Conservation (phyloP, 2,329 filamentous ascomycete species). For the Monilinia aucupariae region DNA sequence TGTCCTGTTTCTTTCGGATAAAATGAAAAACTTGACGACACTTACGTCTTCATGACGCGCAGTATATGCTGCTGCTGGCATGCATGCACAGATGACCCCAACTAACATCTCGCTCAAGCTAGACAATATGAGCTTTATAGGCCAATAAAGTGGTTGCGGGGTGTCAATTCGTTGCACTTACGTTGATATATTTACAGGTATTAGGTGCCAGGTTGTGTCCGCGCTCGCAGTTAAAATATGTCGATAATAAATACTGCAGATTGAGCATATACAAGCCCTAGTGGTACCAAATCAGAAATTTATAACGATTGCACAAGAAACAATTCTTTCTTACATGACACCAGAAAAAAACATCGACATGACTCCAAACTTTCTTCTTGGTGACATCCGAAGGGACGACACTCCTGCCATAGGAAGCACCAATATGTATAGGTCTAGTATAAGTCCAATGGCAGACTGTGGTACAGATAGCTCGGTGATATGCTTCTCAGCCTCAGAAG, state of each 20-base stretch:
- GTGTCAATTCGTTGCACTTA: neutral
- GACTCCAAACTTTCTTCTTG: neutral
- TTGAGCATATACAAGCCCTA: neutral
- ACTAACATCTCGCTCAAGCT: neutral
- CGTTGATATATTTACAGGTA: neutral
- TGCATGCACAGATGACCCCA: neutral
- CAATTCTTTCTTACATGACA: neutral
- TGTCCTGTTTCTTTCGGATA: neutral
- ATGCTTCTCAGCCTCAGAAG: neutral
- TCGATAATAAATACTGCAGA: neutral
- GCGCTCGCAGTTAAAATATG: neutral
- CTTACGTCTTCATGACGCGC: neutral
- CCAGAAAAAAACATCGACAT: conserved; percentile 3
- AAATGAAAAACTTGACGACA: neutral
- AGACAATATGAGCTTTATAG: neutral
- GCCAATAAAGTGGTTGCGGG: neutral
- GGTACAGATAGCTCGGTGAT: neutral
- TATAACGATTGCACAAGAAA: neutral
- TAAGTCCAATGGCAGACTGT: neutral
- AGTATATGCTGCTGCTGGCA: neutral
- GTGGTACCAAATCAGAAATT: neutral
- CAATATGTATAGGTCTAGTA: conserved; percentile 5
- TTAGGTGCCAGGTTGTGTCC: neutral
- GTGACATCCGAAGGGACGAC: neutral
- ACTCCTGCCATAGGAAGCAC: neutral